Conservation (phyloP, 257 asterid species). For the Buddleja alternifolia region DNA sequence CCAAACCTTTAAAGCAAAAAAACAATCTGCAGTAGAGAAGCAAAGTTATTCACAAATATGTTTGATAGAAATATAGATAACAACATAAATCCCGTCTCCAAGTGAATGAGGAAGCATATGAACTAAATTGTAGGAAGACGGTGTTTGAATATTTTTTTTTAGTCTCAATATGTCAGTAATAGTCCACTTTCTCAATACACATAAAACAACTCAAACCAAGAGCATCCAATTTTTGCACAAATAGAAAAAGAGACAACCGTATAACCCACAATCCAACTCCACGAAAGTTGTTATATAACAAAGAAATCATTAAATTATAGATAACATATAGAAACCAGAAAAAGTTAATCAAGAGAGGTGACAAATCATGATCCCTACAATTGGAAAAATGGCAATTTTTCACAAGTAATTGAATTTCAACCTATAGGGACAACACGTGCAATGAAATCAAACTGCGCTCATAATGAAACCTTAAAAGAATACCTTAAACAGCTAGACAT, state of each 20-base stretch:
- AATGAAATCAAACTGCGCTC: background rate
- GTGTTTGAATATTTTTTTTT: background rate
- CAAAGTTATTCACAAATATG: slow-evolving; percentile 1
- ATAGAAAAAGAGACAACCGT: too few species aligned
- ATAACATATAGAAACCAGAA: background rate
- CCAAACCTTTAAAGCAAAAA: slow-evolving; percentile 58
- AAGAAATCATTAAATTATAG: background rate
- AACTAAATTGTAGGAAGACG: background rate
- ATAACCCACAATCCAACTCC: background rate
- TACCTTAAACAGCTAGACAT: background rate
- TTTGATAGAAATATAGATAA: background rate
- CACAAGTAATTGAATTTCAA: background rate
- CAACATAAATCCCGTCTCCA: slow-evolving; percentile 5
- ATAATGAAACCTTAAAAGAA: background rate
- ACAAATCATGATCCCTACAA: background rate
- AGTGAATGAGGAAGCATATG: background rate
- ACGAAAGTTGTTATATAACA: background rate
- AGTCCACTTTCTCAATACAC: background rate
- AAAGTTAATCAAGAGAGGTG: background rate
- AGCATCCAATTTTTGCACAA: background rate
- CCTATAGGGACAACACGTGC: background rate
- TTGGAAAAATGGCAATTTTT: background rate
- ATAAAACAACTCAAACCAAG: background rate
- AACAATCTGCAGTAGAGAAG: slow-evolving; percentile 46
- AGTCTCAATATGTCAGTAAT: background rate